phyloP scores from a whole-genome alignment of 2,329 filamentous ascomycete species.

The Thelonectria olida region DNA sequence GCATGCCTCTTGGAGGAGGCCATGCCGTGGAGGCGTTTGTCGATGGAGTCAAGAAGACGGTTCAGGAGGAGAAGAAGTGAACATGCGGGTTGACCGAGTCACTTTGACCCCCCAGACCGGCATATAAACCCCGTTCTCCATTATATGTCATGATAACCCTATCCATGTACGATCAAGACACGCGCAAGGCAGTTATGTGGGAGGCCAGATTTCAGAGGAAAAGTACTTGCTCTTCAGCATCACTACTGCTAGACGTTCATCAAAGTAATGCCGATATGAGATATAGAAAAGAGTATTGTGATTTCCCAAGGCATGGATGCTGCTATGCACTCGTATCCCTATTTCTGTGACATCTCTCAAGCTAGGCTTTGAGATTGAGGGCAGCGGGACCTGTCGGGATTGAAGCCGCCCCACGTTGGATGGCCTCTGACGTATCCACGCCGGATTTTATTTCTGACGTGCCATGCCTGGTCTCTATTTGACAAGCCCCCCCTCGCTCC shows the following conservation, averaged over 20 bases:
- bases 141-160: slow-evolving; percentile 17
- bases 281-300: no score
- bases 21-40: slow-evolving; percentile 93
- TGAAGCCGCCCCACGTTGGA: slow-evolving; percentile 26
- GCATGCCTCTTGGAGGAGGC: slow-evolving; percentile 85
- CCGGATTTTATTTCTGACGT: slow-evolving; percentile 15
- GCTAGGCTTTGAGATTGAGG: no score
- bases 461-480: slow-evolving; percentile 14
- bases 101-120: not conserved
- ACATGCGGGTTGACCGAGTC: not conserved
- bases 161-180: slow-evolving; percentile 21
- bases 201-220: no score
- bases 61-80: slow-evolving; percentile 64
- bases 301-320: no score
- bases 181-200: slow-evolving; percentile 4
- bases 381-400: slow-evolving; percentile 17
- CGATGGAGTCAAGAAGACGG: slow-evolving; percentile 83
- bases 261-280: no score
- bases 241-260: no score
- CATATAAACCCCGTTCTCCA: not conserved
- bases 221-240: no score
- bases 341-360: no score
- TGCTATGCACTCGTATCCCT: no score
- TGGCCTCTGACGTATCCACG: slow-evolving; percentile 36
- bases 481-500: slow-evolving; percentile 7